Evolutionary conservation across 495 filamentous ascomycete genomes (phyloP).

Genomic region (Extremus antarcticus): DNA sequence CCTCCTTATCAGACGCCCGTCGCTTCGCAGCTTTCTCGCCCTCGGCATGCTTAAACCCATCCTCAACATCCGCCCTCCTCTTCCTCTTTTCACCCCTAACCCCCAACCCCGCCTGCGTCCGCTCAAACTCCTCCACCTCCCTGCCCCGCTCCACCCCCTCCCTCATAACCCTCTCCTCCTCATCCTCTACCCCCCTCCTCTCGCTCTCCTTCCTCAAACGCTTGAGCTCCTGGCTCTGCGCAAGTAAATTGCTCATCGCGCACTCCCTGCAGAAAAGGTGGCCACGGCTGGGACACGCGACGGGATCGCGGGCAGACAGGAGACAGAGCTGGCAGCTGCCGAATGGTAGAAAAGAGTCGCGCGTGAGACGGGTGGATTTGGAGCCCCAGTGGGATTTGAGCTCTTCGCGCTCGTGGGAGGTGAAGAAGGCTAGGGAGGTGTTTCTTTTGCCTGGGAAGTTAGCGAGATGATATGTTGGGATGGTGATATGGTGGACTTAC

Average conservation of each 20-base stretch:
- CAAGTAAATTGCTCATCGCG: slow-evolving; percentile 77
- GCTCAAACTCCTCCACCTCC: slow-evolving; percentile 35
- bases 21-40: slow-evolving; percentile 52
- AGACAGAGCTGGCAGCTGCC: slow-evolving; percentile 84
- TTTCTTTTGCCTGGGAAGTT: slow-evolving; percentile 68
- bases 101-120: slow-evolving; percentile 55
- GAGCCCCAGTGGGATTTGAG: slow-evolving; percentile 72
- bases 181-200: slow-evolving; percentile 44
- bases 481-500: slow-evolving; percentile 6
- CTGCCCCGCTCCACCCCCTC: slow-evolving; percentile 40
- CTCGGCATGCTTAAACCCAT: slow-evolving; percentile 61
- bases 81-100: slow-evolving; percentile 55
- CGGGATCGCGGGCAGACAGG: slow-evolving; percentile 69
- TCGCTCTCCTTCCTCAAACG: slow-evolving; percentile 60
- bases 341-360: slow-evolving; percentile 91
- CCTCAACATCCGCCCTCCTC: slow-evolving; percentile 74
- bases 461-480: neutral
- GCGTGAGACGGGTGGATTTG: slow-evolving; percentile 71
- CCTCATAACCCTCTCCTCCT: slow-evolving; percentile 37
- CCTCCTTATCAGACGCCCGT: slow-evolving; percentile 39
- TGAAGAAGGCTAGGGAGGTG: slow-evolving; percentile 93
- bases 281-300: slow-evolving; percentile 60
- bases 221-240: slow-evolving; percentile 89
- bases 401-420: slow-evolving; percentile 75
- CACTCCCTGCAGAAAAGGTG: slow-evolving; percentile 98